A percentile compares a stretch with the other conserved stretches of the same genome.
Evolutionary conservation across 345 rosid genomes (phyloP).

Genomic region (Dovyalis caffra): DNA sequence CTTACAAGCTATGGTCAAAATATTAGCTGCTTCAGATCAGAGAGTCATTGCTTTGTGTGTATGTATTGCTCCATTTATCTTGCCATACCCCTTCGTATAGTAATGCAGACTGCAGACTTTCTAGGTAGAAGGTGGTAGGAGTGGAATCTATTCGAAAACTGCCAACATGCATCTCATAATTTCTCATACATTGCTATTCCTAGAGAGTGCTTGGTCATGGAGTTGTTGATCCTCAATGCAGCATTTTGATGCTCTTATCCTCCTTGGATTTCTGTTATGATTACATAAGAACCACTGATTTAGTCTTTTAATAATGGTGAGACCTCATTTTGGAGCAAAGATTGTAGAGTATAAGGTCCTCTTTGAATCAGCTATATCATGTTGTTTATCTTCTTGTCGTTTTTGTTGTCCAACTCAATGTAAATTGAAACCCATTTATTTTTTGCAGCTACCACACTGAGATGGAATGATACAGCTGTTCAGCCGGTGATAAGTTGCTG

Average conservation of each 20-base stretch:
- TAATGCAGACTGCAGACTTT: not conserved
- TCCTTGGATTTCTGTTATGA: not conserved
- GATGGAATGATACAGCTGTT: not conserved
- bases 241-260: not conserved
- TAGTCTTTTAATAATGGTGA: not conserved
- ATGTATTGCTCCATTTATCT: not conserved
- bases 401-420: not conserved
- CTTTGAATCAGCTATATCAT: not conserved
- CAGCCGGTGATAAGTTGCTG: not conserved
- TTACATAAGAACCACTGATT: not conserved
- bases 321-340: not conserved
- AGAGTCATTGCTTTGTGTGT: not conserved
- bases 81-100: not conserved
- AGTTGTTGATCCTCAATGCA: not conserved
- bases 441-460: conserved; percentile 23
- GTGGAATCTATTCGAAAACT: not conserved
- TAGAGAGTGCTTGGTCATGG: not conserved
- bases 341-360: not conserved
- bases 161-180: not conserved
- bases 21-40: not conserved
- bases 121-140: not conserved
- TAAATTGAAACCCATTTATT: not conserved
- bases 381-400: not conserved
- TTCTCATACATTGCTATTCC: not conserved
- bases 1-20: not conserved